Evolutionary conservation across 805 yeast genomes (phyloP), one percentile per base, ranked within the genome.

Genomic region (Metschnikowia vanudenii): DNA sequence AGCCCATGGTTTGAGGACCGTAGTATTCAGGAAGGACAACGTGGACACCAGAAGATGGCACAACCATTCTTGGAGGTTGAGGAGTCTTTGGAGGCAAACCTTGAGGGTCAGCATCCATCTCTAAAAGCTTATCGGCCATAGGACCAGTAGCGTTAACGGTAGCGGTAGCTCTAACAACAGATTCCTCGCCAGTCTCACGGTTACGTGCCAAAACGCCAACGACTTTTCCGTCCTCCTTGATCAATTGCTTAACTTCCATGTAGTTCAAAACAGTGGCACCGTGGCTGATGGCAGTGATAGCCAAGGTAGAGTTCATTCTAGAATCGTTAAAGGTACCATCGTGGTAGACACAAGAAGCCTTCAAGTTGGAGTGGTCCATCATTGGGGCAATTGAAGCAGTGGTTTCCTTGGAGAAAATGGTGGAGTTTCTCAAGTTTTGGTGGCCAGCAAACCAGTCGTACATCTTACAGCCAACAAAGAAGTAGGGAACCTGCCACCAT

Each of bases 101-200:
- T 51, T 74, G 67, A 28, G 82, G 76, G 61, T 79, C 79, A 37
- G 82, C 78, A 67, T 91, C 97, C 92, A 91, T 86, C 61, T 88
- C 88, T 62, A 95, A 78, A 50, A 91, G 73, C 37, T 75, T 74
- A 68, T 91, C 98, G 52, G 92, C 81, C 68, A 83, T 87, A 43
- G 98, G 97, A 45, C 98, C 98, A 37, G 97, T 91, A 30, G 97
- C 97, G 63, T 90, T 91, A 37, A 91, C 85, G 26, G 89, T 83
- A 37, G 84, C 76, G 53, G 84, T 88, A 35, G 96, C 84, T 51
- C 73, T 75, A 54, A 90, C 80, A 31, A 70, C 67, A 59, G 76
- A 80, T 52, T 74, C 75, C 56, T 81, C 75, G 48, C 85, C 85
- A 40, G 89, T 80, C 65, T 84, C 88, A 49, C 70, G 71, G 67